These are phyloP conservation scores for Leucoagaricus sp. DNA, from an alignment of 1,284 basidiomycete species.

Conservation along the genomic window DNA sequence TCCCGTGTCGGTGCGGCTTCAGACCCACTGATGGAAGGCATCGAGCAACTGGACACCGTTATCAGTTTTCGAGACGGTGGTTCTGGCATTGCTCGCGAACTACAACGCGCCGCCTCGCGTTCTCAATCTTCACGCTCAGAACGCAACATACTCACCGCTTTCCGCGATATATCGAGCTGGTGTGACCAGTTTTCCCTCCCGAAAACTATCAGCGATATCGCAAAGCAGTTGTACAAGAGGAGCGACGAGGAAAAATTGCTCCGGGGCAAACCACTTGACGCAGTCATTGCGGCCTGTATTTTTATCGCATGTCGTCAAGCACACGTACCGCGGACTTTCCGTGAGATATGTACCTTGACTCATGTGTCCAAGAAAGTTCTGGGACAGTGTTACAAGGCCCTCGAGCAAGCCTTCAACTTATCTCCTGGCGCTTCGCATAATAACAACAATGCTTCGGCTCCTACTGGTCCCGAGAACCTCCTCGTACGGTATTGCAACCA, in stretches of 20 bases:
- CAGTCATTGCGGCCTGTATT: slow-evolving; percentile 96
- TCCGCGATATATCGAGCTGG: slow-evolving; percentile 90
- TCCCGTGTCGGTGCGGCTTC: slow-evolving; percentile 98
- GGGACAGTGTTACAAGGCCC: slow-evolving; percentile 92
- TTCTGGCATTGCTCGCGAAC: slow-evolving; percentile 87
- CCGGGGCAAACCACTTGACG: slow-evolving; percentile 89
- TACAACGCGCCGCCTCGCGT: slow-evolving; percentile 88
- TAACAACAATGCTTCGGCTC: slow-evolving; percentile 40
- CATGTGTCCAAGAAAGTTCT: slow-evolving; percentile 95
- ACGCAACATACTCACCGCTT: slow-evolving; percentile 84
- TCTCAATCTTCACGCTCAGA: slow-evolving; percentile 78
- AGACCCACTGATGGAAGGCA: slow-evolving; percentile 91
- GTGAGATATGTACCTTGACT: slow-evolving; percentile 93
- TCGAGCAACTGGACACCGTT: slow-evolving; percentile 91
- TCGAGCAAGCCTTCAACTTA: slow-evolving; percentile 91
- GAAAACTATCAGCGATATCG: slow-evolving; percentile 93
- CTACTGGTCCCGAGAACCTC: slow-evolving; percentile 79
- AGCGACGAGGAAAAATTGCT: slow-evolving; percentile 94
- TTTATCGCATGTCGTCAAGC: slow-evolving; percentile 97
- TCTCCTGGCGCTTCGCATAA: slow-evolving; percentile 63
- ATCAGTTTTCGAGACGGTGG: slow-evolving; percentile 96
- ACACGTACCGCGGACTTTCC: slow-evolving; percentile 92
- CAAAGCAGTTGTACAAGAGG: slow-evolving; percentile 96
- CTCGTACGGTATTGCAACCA: slow-evolving; percentile 96
- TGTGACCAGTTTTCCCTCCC: slow-evolving; percentile 95